Evolutionary conservation across 2,329 filamentous ascomycete genomes (phyloP).

Genomic region (Ophiostoma himal-ulmi): DNA sequence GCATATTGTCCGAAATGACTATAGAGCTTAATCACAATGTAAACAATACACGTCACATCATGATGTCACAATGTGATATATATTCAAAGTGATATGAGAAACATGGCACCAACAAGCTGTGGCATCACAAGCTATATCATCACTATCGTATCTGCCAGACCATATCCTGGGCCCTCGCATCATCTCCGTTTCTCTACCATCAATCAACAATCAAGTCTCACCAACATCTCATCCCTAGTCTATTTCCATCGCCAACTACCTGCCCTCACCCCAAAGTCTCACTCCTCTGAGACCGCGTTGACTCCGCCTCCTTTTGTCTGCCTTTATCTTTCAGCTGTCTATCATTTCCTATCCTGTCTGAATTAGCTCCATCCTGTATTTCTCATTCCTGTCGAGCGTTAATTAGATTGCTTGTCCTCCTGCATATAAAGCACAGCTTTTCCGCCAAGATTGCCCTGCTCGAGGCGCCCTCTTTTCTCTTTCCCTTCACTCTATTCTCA

Average conservation of each 20-base stretch:
- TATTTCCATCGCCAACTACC: not conserved
- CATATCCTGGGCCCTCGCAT: not conserved
- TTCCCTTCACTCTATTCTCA: not conserved
- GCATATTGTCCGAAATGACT: not conserved
- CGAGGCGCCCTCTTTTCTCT: not conserved
- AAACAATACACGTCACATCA: not conserved
- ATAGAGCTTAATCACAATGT: not conserved
- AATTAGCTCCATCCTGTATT: not conserved
- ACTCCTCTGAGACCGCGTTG: not conserved
- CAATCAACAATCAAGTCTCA: not conserved
- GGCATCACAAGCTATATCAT: not conserved
- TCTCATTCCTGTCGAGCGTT: not conserved
- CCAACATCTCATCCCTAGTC: not conserved
- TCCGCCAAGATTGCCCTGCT: not conserved
- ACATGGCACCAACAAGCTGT: not conserved
- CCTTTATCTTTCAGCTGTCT: not conserved
- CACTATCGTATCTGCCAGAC: too few species aligned
- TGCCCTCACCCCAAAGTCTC: not conserved
- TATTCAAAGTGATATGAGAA: not conserved
- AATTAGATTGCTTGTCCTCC: not conserved
- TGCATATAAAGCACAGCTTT: not conserved
- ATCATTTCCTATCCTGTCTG: not conserved
- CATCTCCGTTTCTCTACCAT: not conserved
- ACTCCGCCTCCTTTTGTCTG: slow-evolving; percentile 3
- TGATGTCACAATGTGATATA: not conserved